Percentiles rank a stretch among this genome's conserved stretches.
Evolutionary conservation across 192 early-diverging fungal genomes (phyloP).

Genomic region (Podila horticola): DNA sequence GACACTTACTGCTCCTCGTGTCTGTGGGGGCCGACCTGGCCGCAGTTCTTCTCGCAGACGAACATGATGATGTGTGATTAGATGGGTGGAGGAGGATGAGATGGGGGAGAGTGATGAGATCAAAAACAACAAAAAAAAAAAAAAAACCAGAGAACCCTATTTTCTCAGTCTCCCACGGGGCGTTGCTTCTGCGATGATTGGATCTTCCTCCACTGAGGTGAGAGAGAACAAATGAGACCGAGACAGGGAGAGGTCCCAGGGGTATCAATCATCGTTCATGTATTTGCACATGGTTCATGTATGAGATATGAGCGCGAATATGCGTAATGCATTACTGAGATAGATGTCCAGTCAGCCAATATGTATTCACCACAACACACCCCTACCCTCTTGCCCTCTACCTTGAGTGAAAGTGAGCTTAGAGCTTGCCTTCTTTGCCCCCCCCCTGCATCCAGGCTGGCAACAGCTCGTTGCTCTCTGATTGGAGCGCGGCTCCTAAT

Average conservation of each 20-base stretch:
- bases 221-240: not conserved
- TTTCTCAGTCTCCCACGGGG: constrained; percentile 1
- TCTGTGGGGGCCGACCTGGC: constrained; percentile 45
- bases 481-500: not conserved
- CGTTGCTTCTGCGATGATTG: not conserved
- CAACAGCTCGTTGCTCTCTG: not conserved
- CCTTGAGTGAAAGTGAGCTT: not conserved
- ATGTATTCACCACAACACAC: too few relatives aligned
- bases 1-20: constrained; percentile 51
- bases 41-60: constrained; percentile 32
- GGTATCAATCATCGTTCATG: too few relatives aligned
- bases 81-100: not conserved
- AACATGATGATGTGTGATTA: constrained; percentile 6
- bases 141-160: not conserved
- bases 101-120: not conserved
- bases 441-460: not conserved
- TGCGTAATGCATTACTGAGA: too few relatives aligned
- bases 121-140: constrained; percentile 5
- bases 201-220: not conserved
- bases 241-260: not conserved
- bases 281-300: too few relatives aligned
- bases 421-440: not conserved
- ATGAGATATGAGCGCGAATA: too few relatives aligned
- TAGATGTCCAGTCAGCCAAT: too few relatives aligned
- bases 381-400: not conserved